These are phyloP conservation scores for Uncinocarpus reesii DNA, from an alignment of 2,329 filamentous ascomycete species.

Conservation along the genomic window DNA sequence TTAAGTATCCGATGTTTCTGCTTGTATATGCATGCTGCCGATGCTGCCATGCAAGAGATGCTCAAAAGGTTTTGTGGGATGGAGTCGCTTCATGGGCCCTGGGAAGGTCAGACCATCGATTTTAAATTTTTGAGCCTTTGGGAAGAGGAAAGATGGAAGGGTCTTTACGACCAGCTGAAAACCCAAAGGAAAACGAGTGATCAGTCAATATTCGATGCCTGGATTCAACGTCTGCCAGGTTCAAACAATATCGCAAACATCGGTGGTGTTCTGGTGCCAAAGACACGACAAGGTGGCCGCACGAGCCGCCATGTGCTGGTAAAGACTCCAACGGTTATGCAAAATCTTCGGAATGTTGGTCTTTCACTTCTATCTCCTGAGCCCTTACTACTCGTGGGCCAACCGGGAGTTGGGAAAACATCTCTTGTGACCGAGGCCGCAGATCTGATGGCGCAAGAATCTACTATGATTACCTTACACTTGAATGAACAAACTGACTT, in stretches of 20 bases:
- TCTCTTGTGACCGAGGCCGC: conserved; percentile 74
- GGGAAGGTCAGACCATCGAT: conserved; percentile 68
- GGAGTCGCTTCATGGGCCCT: conserved; percentile 54
- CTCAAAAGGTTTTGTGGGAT: conserved; percentile 55
- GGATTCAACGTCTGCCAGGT: conserved; percentile 24
- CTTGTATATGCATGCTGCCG: conserved; percentile 66
- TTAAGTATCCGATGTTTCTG: conserved; percentile 74
- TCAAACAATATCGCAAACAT: conserved; percentile 55
- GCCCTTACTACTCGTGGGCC: conserved; percentile 70
- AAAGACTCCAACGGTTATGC: conserved; percentile 59
- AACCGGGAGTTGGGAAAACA: conserved; percentile 84
- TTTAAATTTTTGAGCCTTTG: conserved; percentile 61
- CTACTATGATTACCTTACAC: conserved; percentile 83
- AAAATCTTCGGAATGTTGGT: conserved; percentile 62
- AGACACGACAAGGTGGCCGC: conserved; percentile 40
- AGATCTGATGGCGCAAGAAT: conserved; percentile 63
- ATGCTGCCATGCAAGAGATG: conserved; percentile 64
- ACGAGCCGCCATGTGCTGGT: conserved; percentile 48
- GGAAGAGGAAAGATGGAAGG: conserved; percentile 52
- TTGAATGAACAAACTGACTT: conserved; percentile 97
- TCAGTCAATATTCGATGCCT: conserved; percentile 18
- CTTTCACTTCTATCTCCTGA: conserved; percentile 54
- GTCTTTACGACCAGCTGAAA: conserved; percentile 29
- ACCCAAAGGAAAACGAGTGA: conserved; percentile 21
- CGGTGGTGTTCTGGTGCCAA: conserved; percentile 56